These are phyloP conservation scores for Choiromyces venosus DNA, from an alignment of 495 filamentous ascomycete genomes.

Conservation along the genomic window DNA sequence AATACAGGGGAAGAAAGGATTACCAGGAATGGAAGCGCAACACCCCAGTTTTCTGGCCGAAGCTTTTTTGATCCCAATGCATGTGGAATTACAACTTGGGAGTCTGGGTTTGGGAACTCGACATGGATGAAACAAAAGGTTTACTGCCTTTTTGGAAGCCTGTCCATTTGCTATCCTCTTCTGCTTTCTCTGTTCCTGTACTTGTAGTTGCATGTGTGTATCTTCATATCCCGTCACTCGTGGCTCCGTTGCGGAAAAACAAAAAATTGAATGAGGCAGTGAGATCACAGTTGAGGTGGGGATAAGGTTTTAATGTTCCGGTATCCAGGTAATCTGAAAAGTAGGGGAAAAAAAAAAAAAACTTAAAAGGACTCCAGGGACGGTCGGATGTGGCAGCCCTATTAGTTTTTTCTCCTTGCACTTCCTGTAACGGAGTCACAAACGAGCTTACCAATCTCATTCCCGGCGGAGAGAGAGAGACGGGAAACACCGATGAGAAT, in stretches of 20 bases:
- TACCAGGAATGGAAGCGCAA: conserved; percentile 63
- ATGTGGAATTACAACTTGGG: neutral
- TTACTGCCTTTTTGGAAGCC: neutral
- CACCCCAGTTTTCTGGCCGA: conserved; percentile 61
- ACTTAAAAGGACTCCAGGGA: neutral
- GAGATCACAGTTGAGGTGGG: neutral
- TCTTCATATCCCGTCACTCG: neutral
- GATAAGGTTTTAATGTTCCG: neutral
- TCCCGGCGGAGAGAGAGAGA: neutral
- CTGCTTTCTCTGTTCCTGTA: neutral
- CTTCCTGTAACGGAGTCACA: neutral
- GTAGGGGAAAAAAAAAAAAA: neutral
- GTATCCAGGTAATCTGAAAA: neutral
- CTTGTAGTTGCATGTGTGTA: neutral
- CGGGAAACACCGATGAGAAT: neutral
- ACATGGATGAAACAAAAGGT: neutral
- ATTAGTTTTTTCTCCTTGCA: neutral
- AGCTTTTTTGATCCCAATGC: conserved; percentile 45
- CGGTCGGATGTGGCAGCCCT: neutral
- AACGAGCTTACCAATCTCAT: neutral
- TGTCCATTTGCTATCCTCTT: neutral
- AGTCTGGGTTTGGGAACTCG: neutral
- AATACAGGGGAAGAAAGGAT: conserved; percentile 58
- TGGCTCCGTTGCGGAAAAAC: neutral
- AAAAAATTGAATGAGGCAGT: neutral